Conservation (phyloP, 225 moss, liverwort and hornwort species). For the Rhytidiadelphus loreus region DNA sequence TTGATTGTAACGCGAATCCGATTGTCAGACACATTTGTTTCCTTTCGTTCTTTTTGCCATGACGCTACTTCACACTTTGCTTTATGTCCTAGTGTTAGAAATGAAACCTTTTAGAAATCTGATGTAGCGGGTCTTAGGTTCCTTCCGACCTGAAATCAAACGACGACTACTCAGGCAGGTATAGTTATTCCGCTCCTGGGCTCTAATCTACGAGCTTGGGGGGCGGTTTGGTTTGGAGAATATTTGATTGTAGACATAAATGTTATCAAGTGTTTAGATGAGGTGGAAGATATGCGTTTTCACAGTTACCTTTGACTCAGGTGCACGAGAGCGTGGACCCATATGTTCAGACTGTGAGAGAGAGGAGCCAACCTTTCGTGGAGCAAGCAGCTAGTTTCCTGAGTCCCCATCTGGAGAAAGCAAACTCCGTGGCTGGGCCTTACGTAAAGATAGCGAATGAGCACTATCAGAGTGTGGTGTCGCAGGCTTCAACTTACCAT, state of each 20-base stretch:
- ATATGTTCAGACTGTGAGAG: slow-evolving; percentile 46
- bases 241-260: background rate
- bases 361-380: slow-evolving; percentile 57
- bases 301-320: slow-evolving; percentile 5
- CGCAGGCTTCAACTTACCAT: slow-evolving; percentile 53
- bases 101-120: background rate
- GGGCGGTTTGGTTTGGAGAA: background rate
- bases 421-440: slow-evolving; percentile 39
- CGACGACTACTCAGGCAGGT: background rate
- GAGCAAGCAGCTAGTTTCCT: slow-evolving; percentile 51
- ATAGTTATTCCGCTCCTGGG: background rate
- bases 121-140: background rate
- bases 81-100: background rate
- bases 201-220: background rate
- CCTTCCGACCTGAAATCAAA: background rate
- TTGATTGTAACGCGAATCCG: background rate
- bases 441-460: slow-evolving; percentile 60
- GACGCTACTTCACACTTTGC: background rate
- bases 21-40: background rate
- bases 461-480: slow-evolving; percentile 48
- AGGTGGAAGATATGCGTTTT: background rate
- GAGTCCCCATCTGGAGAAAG: slow-evolving; percentile 52
- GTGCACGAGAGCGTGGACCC: slow-evolving; percentile 56
- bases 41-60: background rate
- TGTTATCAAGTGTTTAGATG: background rate